Evolutionary conservation across 371 early-diverging fungal species (phyloP), one percentile per base, ranked within the genome.

Genomic region (Synchytrium microbalum): DNA sequence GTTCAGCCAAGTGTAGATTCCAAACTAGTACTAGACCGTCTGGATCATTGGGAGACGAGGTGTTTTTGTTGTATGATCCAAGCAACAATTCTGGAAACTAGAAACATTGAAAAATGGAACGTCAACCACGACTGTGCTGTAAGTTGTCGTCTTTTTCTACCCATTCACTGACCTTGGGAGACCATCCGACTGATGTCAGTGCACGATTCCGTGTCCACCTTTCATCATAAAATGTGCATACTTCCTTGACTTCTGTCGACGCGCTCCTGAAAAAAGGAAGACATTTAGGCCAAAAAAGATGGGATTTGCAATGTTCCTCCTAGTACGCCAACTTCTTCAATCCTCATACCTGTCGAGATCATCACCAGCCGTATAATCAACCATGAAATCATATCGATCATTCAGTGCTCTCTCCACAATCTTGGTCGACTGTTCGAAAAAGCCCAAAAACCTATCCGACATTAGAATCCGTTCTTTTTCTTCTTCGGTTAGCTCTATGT

Each of bases 301-400:
- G 30, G n/a, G n/a, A n/a, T n/a, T 10, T 24, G 16, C 5, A 10
- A 10, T 24, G 57, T 14, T 10, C n/a, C n/a, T n/a, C n/a, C n/a
- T n/a, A n/a, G 61, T 24, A 8, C 57, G 19, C 8, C 16, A 19
- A 60, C 54, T 46, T 23, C 56, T 19, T 26, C 32, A 27, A 30
- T 51, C 16, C 51, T 32, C 13, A 56, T 51, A 23, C 16, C 52
- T 3, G 2, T 8, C 61, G 76, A 70, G n/a, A n/a, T n/a, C n/a
- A n/a, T n/a, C n/a, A n/a, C n/a, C n/a, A n/a, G n/a, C n/a, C n/a
- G 92, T 90, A 81, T 98, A 98, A 80, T 98, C 97, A 60, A 81
- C 86, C 86, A 95, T 84, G 67, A 88, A 86, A 73, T 95, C 96
- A 65, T 92, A 94, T 67, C 84, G 81, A 59, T 93, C 92, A 70